Evolutionary conservation across 2,329 filamentous ascomycete genomes (phyloP), one percentile per base, ranked within the genome.

Genomic region (Aspergillus niger): DNA sequence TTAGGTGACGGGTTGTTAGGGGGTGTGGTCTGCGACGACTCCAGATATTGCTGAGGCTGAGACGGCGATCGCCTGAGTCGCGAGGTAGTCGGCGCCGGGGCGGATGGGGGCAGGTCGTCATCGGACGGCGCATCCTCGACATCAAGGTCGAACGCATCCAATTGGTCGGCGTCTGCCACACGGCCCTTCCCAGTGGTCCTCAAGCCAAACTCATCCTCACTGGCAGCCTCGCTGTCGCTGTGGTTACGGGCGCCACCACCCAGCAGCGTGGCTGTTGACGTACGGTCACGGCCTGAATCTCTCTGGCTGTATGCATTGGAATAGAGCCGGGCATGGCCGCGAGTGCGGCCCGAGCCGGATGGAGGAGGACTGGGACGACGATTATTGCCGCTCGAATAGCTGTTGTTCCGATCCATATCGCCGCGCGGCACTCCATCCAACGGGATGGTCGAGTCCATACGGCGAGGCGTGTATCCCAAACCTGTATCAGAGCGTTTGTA

Each of bases 401-500:
- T 79, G 63, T 76, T 65, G 22, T 66, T 63, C 47, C 72, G 68
- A 47, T 74, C 68, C 54, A 69, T 39, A 65, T 75, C 64, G 67
- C 71, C 32, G 65, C 69, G 64, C 77, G 77, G 59, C 51, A 86
- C 79, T 38, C 79, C 78, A 58, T 82, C 79, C 17, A 86, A 74
- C 5, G 80, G 77, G 39, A 88, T 84, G 57, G 84, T 87, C 44
- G 86, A 85, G 67, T 88, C 85, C 62, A 82, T 77, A 38, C 77
- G 81, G 57, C 89, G 87, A 15, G 92, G 91, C 4, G 81, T 89
- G 71, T 92, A 92, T 22, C 92, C 93, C 58, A 96, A 86, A 13
- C 85, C 91, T 24, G 83, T 86, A 54, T 90, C 90, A 38, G 89
- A 86, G 65, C 91, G 90, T 74, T 96, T 95, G 68, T 90, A 89